These are phyloP conservation scores for Akanthomyces dipterigenus DNA, from an alignment of 2,329 filamentous ascomycete genomes.

Conservation along the genomic window DNA sequence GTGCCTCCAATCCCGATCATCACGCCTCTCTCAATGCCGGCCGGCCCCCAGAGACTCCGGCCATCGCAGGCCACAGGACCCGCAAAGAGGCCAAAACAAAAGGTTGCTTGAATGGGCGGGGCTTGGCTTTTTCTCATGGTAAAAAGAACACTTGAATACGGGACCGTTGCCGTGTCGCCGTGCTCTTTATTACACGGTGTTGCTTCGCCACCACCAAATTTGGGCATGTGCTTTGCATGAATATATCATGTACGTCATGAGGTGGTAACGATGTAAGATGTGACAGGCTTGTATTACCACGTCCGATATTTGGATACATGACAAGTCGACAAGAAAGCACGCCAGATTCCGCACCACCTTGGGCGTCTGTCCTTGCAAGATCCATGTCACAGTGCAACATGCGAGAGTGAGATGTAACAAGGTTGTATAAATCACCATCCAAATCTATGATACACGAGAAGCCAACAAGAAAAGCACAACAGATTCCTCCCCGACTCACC, in stretches of 20 bases:
- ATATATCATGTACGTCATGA: neutral
- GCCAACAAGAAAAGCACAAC: neutral
- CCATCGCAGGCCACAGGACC: neutral
- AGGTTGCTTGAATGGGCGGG: neutral
- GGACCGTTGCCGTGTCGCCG: neutral
- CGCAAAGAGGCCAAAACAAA: neutral
- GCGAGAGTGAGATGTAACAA: neutral
- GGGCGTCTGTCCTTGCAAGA: too few species aligned
- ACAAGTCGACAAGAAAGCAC: too few species aligned
- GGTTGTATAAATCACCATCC: neutral
- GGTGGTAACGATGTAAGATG: neutral
- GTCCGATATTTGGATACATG: too few species aligned
- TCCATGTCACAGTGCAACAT: too few species aligned
- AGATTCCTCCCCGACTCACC: neutral
- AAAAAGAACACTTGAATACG: neutral
- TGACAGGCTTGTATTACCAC: neutral
- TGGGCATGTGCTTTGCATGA: neutral
- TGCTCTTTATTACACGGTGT: neutral
- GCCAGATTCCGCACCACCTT: too few species aligned
- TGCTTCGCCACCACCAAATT: neutral
- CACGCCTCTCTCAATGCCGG: neutral
- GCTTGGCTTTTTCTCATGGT: neutral
- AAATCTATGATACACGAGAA: neutral
- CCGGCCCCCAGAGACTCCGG: neutral
- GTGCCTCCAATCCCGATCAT: slow-evolving; percentile 1